Base-by-base conservation (phyloP, 345 rosid genomes). In the Eucalyptus cloeziana region DNA sequence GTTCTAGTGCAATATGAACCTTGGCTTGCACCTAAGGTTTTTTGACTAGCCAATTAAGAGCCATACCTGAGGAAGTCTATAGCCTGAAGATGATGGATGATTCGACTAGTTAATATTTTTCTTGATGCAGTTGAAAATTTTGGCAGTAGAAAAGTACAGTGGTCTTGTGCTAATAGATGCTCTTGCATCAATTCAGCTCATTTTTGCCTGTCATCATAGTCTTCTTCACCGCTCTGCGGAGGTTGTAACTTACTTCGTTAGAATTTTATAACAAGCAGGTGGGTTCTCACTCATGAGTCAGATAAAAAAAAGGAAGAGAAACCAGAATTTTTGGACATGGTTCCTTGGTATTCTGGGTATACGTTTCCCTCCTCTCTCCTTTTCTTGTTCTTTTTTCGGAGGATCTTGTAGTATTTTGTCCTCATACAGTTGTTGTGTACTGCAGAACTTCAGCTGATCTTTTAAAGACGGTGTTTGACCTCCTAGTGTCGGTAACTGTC, bases 271-370 rank as follows among this genome's bases (percentile, higher is more conserved):
- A 89, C 91, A 31, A 64, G 88, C 94, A 97, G 99, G 94, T 97
- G 99, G 99, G 99, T 97, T 91, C 97, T 96, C 91, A 0, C 51
- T 49, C 51, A 2, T 14, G 17, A 49, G 51, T 49, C 51, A 49
- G 2, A 13, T 49, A 94, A 95, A 96, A 95, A 94, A 91, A 92
- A 94, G 92, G 98, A 97, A 90, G 86, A 94, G 96, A 97, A 94
- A 92, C 99, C 99, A 51, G 93, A 96, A 91, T 97, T 97, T 92
- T 91, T 97, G 92, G 99, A 97, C 91, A 97, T 97, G 99, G 99
- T 97, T 92, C 99, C 99, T 88, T 97, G 99, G 99, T 97, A 97
- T 94, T 96, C 99, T 87, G 99, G 99, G 99, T 97, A 97, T 86
- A 64, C 89, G 54, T 92, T 90, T 30, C 86, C 87, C 76, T 62